Conservation (phyloP, 257 asterid species). For the Solanum pimpinellifolium region DNA sequence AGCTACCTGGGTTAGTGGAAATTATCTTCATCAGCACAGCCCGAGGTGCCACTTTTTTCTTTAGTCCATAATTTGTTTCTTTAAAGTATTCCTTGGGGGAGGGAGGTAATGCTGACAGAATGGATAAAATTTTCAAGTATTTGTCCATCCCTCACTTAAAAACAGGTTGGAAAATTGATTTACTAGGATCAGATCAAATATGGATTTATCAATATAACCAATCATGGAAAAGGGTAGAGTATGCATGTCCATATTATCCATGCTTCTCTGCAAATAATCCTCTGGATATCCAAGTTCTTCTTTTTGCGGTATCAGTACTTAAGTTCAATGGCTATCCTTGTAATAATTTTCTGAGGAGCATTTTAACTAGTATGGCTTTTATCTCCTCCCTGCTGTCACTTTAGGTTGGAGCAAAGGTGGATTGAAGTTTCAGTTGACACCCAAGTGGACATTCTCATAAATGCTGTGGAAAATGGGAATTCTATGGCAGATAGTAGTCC, state of each 20-base stretch:
- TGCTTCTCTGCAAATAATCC: not conserved
- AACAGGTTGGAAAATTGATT: not conserved
- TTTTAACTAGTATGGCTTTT: not conserved
- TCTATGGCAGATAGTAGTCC: constrained; percentile 14
- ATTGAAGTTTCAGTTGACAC: constrained; percentile 63
- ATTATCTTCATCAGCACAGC: constrained; percentile 79
- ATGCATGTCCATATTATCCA: not conserved
- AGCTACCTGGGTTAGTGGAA: constrained; percentile 82
- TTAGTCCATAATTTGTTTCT: not conserved
- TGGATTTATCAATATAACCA: not conserved
- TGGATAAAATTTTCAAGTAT: not conserved
- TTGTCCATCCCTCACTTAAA: not conserved
- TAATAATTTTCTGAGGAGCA: not conserved
- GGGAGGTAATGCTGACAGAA: not conserved
- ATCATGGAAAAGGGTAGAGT: not conserved
- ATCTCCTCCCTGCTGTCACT: not conserved
- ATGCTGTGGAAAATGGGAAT: constrained; percentile 46
- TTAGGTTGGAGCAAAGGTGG: constrained; percentile 93
- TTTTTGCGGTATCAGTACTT: not conserved
- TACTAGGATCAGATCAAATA: not conserved
- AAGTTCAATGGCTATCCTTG: not conserved
- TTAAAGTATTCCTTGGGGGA: not conserved
- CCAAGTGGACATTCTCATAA: constrained; percentile 68
- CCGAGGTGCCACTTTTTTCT: constrained; percentile 52
- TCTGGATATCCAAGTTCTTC: not conserved